Percentiles rank a stretch among this genome's conserved stretches.
phyloP scores from a whole-genome alignment of 164 flowering plant genomes.

The Vitis labrusca region DNA sequence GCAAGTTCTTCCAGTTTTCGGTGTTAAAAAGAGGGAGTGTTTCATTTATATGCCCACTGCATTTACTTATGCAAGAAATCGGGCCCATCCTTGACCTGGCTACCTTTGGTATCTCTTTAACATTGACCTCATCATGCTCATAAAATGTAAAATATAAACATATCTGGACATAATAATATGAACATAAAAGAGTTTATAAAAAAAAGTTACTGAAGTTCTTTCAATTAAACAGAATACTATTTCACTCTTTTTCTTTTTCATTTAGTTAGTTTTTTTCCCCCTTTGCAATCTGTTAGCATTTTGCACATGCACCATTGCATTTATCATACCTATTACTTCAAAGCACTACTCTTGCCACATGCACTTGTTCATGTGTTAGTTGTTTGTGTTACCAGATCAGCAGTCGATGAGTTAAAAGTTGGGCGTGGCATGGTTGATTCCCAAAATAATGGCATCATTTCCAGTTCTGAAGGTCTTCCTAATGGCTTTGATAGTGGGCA shows the following conservation, averaged over 20 bases:
- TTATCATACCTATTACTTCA: neutral
- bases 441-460: slow-evolving; percentile 23
- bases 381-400: slow-evolving; percentile 37
- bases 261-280: too few relatives aligned
- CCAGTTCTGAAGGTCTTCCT: slow-evolving; percentile 13
- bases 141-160: neutral
- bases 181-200: neutral
- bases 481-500: slow-evolving; percentile 12
- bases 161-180: neutral
- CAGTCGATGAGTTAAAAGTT: slow-evolving; percentile 23
- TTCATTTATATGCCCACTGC: neutral
- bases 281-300: too few relatives aligned
- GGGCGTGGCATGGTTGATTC: slow-evolving; percentile 20
- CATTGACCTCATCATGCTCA: too few relatives aligned
- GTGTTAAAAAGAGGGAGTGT: too few relatives aligned
- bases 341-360: neutral
- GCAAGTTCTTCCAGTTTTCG: too few relatives aligned
- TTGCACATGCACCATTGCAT: neutral
- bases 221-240: too few relatives aligned
- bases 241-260: too few relatives aligned
- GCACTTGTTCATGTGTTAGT: neutral
- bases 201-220: too few relatives aligned
- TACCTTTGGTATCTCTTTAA: neutral
- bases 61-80: neutral
- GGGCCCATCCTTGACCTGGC: neutral